These are phyloP conservation scores for Willaertia magna DNA, from an alignment of 208 protist genomes.

Conservation along the genomic window DNA sequence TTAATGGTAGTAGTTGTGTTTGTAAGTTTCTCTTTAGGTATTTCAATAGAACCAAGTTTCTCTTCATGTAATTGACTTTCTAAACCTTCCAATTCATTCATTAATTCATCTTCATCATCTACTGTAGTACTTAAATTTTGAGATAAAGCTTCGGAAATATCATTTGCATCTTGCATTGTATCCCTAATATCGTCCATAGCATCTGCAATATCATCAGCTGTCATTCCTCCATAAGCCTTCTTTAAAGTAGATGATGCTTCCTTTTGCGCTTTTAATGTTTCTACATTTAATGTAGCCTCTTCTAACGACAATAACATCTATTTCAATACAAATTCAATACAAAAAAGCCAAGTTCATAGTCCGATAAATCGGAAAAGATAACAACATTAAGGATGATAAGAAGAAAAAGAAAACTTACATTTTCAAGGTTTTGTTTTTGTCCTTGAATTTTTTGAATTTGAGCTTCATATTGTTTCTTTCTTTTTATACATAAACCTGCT, in stretches of 20 bases:
- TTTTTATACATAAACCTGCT: constrained; percentile 67
- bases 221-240: background rate
- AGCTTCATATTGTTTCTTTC: constrained; percentile 71
- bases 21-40: background rate
- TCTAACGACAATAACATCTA: background rate
- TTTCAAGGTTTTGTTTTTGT: constrained; percentile 64
- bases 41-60: background rate
- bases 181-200: background rate
- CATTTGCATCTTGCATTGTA: background rate
- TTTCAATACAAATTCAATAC: too few relatives aligned
- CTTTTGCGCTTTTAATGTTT: background rate
- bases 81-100: background rate
- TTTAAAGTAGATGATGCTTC: background rate
- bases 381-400: constrained; percentile 65
- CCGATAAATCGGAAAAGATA: too few relatives aligned
- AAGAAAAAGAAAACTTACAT: too few relatives aligned
- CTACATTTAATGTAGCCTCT: background rate
- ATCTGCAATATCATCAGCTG: background rate
- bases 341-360: too few relatives aligned
- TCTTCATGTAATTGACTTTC: background rate
- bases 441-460: constrained; percentile 48
- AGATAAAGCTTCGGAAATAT: background rate
- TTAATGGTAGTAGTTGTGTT: background rate
- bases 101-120: background rate
- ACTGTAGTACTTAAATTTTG: background rate